Evolutionary conservation across 2,329 filamentous ascomycete species (phyloP).

Genomic region (Pyrenophora teres): DNA sequence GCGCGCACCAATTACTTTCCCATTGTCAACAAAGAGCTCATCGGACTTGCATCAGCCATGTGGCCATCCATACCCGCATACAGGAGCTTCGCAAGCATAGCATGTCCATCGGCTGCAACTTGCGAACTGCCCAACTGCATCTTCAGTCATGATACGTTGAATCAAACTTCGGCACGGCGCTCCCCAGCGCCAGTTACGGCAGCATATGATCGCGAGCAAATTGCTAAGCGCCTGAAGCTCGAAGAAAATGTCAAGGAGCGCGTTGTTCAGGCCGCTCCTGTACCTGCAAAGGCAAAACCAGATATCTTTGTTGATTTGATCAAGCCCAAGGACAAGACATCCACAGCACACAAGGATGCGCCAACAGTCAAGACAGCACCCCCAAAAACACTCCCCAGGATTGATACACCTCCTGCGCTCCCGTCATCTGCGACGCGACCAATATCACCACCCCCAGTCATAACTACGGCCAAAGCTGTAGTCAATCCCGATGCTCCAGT

Average conservation of each 20-base stretch:
- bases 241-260: slow-evolving; percentile 20
- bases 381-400: slow-evolving; percentile 9
- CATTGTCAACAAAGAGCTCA: slow-evolving; percentile 15
- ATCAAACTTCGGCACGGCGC: slow-evolving; percentile 3
- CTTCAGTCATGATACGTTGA: slow-evolving; percentile 57
- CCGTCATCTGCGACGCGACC: slow-evolving; percentile 34
- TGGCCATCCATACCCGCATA: slow-evolving; percentile 37
- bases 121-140: slow-evolving; percentile 63
- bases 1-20: not conserved
- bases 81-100: slow-evolving; percentile 30
- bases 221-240: slow-evolving; percentile 41
- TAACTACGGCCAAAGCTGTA: slow-evolving; percentile 16
- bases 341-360: slow-evolving; percentile 11
- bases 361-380: not conserved
- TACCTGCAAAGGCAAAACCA: slow-evolving; percentile 9
- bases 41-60: slow-evolving; percentile 21
- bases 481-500: slow-evolving; percentile 50
- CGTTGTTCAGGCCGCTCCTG: not conserved
- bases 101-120: slow-evolving; percentile 56
- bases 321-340: slow-evolving; percentile 19
- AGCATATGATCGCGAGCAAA: slow-evolving; percentile 15
- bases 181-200: slow-evolving; percentile 3
- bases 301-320: slow-evolving; percentile 34
- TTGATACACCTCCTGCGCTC: slow-evolving; percentile 8
- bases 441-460: slow-evolving; percentile 39